Evolutionary conservation across 148 eudicot species (phyloP).

Genomic region (Simmondsia chinensis): DNA sequence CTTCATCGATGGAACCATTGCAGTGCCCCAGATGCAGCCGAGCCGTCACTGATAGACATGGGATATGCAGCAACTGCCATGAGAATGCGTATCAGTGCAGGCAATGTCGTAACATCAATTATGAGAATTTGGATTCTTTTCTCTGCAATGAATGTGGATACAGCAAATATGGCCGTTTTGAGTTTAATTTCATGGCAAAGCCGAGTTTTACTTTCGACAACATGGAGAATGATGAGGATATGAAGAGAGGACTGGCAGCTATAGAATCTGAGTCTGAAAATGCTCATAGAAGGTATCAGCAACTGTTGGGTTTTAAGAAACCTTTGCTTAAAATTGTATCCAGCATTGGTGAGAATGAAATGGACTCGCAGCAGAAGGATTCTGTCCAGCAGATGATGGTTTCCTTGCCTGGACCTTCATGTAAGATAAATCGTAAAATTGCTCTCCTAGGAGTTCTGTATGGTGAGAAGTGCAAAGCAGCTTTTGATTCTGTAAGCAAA

Average conservation of each 20-base stretch:
- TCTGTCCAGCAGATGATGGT: constrained; percentile 99
- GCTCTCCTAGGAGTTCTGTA: constrained; percentile 98
- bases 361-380: constrained; percentile 99
- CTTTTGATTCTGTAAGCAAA: constrained; percentile 99
- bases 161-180: constrained; percentile 98
- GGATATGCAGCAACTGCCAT: constrained; percentile 94
- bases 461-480: constrained; percentile 99
- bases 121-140: constrained; percentile 96
- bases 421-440: constrained; percentile 94
- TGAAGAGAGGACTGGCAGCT: constrained; percentile 95
- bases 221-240: constrained; percentile 99
- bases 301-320: constrained; percentile 93
- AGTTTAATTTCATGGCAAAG: constrained; percentile 97
- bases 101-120: constrained; percentile 97
- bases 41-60: constrained; percentile 96
- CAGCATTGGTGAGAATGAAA: constrained; percentile 96
- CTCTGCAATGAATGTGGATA: constrained; percentile 99
- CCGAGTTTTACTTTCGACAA: constrained; percentile 95
- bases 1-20: constrained; percentile 92
- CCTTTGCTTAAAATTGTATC: constrained; percentile 97
- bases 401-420: constrained; percentile 96
- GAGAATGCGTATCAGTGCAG: constrained; percentile 99
- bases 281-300: constrained; percentile 99
- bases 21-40: constrained; percentile 99
- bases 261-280: constrained; percentile 99